These are phyloP conservation scores for Pseudogymnoascus sp. DNA, from an alignment of 2,329 filamentous ascomycete species.

Conservation along the genomic window DNA sequence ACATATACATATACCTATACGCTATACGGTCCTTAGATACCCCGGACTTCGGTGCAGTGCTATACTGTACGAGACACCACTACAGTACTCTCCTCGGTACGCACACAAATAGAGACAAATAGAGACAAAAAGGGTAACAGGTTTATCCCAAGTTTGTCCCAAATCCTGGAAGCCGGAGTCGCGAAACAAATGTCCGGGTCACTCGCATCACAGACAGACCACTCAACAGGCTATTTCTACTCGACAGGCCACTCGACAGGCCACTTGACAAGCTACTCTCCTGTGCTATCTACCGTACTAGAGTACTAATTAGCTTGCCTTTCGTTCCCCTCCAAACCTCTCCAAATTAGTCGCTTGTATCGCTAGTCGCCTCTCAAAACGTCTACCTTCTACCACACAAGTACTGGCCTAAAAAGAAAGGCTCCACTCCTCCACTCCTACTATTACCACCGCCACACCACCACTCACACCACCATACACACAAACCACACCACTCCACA, in stretches of 20 bases:
- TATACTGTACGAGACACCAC: neutral
- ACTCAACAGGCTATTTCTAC: neutral
- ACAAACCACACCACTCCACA: neutral
- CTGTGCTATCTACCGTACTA: neutral
- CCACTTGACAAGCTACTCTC: neutral
- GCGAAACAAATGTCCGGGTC: neutral
- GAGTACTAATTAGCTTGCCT: neutral
- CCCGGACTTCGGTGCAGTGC: neutral
- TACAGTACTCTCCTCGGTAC: neutral
- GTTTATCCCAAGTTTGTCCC: neutral
- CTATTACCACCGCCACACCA: neutral
- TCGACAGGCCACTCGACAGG: neutral
- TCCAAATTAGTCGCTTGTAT: neutral
- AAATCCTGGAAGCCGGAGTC: neutral
- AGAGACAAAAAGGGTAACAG: neutral
- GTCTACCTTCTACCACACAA: neutral
- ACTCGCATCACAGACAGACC: neutral
- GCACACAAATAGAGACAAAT: neutral
- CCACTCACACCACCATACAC: neutral
- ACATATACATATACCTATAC: neutral
- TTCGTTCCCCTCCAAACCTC: neutral
- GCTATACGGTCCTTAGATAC: neutral
- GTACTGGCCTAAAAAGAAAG: neutral
- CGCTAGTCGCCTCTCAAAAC: neutral
- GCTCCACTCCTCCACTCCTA: neutral